Evolutionary conservation across 2,329 filamentous ascomycete species (phyloP).

Genomic region (Aspergillus fumigatiaffinis): DNA sequence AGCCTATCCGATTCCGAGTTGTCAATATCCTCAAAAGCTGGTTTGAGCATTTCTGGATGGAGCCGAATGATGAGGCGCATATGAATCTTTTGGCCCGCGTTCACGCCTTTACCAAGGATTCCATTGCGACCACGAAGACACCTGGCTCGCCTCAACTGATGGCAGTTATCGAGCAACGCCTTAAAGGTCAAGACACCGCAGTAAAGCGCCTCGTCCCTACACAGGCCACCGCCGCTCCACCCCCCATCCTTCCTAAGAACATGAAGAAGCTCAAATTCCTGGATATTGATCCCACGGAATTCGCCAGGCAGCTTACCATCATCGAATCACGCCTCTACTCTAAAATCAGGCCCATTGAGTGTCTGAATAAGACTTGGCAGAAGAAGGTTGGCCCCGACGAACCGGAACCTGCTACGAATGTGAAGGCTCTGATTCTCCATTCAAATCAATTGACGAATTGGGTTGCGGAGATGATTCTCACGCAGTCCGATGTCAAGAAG

Average conservation of each 20-base stretch:
- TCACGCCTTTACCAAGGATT: slow-evolving; percentile 85
- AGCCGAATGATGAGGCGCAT: slow-evolving; percentile 80
- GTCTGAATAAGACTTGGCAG: slow-evolving; percentile 98
- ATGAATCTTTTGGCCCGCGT: slow-evolving; percentile 84
- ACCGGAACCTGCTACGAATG: slow-evolving; percentile 78
- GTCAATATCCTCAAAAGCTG: slow-evolving; percentile 98
- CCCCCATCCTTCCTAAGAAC: slow-evolving; percentile 93
- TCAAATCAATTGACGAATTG: slow-evolving; percentile 99
- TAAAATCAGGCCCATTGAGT: slow-evolving; percentile 94
- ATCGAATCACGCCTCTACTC: slow-evolving; percentile 93
- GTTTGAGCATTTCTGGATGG: slow-evolving; percentile 99
- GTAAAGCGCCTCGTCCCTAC: slow-evolving; percentile 85
- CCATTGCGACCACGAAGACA: slow-evolving; percentile 88
- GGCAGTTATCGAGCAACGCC: slow-evolving; percentile 80
- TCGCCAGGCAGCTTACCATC: slow-evolving; percentile 95
- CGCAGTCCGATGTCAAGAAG: slow-evolving; percentile 90
- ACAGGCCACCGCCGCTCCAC: slow-evolving; percentile 73
- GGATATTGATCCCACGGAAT: slow-evolving; percentile 92
- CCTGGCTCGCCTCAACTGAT: slow-evolving; percentile 82
- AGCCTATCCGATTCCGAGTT: slow-evolving; percentile 89
- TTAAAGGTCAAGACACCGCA: slow-evolving; percentile 81
- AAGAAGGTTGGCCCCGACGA: slow-evolving; percentile 77
- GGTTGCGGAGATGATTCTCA: slow-evolving; percentile 98
- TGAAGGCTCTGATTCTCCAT: slow-evolving; percentile 93
- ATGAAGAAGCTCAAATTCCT: slow-evolving; percentile 99